These are phyloP conservation scores for Aristolochia californica DNA, from an alignment of 164 flowering plant species.

Conservation along the genomic window DNA sequence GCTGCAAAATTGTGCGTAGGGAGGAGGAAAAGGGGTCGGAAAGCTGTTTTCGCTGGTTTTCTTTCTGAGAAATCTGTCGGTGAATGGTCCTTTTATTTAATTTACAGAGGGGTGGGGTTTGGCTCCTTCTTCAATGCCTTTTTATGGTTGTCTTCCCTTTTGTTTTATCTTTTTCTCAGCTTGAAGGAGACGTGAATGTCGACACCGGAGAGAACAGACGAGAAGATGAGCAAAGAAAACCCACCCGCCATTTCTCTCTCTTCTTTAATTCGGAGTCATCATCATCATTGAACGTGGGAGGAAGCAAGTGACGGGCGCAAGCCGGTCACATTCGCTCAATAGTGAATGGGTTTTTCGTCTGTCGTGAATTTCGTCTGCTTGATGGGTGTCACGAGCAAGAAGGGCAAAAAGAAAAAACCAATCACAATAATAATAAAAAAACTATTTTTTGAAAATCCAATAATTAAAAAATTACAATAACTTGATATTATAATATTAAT, in stretches of 20 bases:
- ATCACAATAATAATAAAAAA: too few relatives aligned
- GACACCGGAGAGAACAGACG: background rate
- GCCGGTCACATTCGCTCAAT: too few relatives aligned
- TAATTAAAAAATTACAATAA: too few relatives aligned
- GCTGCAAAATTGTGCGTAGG: background rate
- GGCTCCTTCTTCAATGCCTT: background rate
- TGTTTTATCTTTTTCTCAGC: background rate
- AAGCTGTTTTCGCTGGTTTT: background rate
- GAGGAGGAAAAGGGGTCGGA: background rate
- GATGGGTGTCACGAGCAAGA: too few relatives aligned
- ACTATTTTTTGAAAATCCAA: too few relatives aligned
- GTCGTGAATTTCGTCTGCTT: too few relatives aligned
- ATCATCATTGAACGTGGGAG: too few relatives aligned
- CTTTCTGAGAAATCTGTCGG: constrained; percentile 1
- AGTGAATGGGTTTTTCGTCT: too few relatives aligned
- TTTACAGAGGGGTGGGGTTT: background rate
- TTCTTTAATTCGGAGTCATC: background rate
- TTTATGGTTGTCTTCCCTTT: background rate
- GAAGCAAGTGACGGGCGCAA: too few relatives aligned
- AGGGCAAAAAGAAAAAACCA: too few relatives aligned
- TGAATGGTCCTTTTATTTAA: background rate
- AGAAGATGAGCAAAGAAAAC: background rate
- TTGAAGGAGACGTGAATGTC: background rate
- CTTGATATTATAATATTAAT: too few relatives aligned
- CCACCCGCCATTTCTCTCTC: background rate